Base-by-base conservation (phyloP, 2,329 filamentous ascomycete genomes). In the Colletotrichum kahawae region DNA sequence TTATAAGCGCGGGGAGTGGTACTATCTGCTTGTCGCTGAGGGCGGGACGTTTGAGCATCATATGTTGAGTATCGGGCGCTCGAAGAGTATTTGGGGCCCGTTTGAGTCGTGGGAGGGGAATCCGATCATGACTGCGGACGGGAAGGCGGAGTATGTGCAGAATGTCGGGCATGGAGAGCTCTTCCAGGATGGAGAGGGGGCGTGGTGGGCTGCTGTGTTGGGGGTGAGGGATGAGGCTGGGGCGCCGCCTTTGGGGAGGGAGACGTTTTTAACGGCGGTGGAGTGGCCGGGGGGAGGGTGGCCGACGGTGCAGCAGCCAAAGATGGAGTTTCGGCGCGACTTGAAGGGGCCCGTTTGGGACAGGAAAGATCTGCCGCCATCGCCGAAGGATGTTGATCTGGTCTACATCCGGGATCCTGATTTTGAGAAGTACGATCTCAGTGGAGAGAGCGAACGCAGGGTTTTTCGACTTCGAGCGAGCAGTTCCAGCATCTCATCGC, bases 151-250 rank as follows among this genome's bases (percentile, higher is more conserved):
- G 34, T 87, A 86, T 69, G 87, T 87, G 65, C 90, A 91, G 77
- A 89, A 89, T 2, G 85, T 90, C 0, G 90, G 90, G 0, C 90
- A 92, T 66, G 87, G 88, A 2, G 90, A 92, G 75, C 74, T 92
- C 3, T 91, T 92, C 74, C 86, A 90, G 64, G 90, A 91, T 71
- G 76, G 74, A 1, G 64, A 74, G 0, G 82, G 81, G 0, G 82
- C 83, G 64, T 87, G 85, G 83, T 86, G 85, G 85, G 83, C 81
- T 1, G 69, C 38, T 12, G 64, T 67, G 5, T 65, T 75, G 18
- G 68, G 56, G 13, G 69, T 75, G 3, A 24, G 69, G 0, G 66
- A 65, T 7, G 64, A 69, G 13, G 21, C 57, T 10, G 36, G n/a
- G n/a, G 10, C 38, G 18, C 64, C 36, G 21, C 64, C 64, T 18